Percentiles rank a stretch among this genome's conserved stretches.
Evolutionary conservation across 495 filamentous ascomycete species (phyloP).

Genomic region (Aspergillus cristatus): DNA sequence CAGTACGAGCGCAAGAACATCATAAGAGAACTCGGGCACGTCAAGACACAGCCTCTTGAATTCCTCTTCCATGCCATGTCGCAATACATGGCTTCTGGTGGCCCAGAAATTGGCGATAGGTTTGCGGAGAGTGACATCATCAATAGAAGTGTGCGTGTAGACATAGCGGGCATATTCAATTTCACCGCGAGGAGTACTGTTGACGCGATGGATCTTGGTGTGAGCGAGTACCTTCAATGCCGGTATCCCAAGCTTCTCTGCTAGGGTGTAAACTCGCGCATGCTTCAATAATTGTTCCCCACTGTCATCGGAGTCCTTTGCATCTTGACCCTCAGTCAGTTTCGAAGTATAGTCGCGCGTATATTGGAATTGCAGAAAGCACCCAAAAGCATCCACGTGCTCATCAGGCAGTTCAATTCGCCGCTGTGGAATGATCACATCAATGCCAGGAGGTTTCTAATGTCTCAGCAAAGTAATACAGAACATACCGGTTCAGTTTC

Average conservation of each 20-base stretch:
- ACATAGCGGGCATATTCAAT: constrained; percentile 85
- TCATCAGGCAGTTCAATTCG: constrained; percentile 60
- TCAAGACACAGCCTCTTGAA: constrained; percentile 78
- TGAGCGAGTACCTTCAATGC: constrained; percentile 70
- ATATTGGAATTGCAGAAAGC: constrained; percentile 88
- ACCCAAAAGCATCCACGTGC: constrained; percentile 72
- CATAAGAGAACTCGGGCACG: constrained; percentile 83
- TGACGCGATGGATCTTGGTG: constrained; percentile 81
- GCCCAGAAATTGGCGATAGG: constrained; percentile 93
- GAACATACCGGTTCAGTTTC: constrained; percentile 25
- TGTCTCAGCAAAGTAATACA: not conserved
- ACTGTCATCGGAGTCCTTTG: constrained; percentile 56
- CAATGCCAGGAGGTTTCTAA: not conserved
- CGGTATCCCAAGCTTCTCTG: constrained; percentile 65
- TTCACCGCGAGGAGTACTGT: constrained; percentile 76
- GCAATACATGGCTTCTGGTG: constrained; percentile 63
- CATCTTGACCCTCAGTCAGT: constrained; percentile 49
- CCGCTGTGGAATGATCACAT: constrained; percentile 28
- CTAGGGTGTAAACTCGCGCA: constrained; percentile 80
- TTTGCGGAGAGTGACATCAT: constrained; percentile 65
- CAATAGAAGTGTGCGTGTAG: constrained; percentile 61
- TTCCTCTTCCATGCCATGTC: constrained; percentile 73
- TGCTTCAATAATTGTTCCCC: constrained; percentile 76
- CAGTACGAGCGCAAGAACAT: constrained; percentile 66
- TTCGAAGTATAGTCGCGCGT: constrained; percentile 81